A percentile compares a stretch with the other conserved stretches of the same genome.
phyloP scores from a whole-genome alignment of 2,329 filamentous ascomycete species.

The Aspergillus oerlinghausenensis region DNA sequence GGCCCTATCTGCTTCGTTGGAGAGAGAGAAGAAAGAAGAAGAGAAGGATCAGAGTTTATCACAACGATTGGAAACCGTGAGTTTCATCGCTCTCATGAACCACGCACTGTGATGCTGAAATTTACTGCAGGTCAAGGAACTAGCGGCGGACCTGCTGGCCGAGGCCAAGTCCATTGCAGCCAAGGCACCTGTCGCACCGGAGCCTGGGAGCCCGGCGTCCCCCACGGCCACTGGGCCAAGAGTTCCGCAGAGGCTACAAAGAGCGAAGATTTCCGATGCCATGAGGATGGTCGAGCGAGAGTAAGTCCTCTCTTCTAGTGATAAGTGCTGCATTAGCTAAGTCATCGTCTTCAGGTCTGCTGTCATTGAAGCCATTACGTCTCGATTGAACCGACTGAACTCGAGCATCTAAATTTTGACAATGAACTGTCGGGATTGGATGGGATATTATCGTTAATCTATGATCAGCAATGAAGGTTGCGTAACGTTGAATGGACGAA shows the following conservation, averaged over 20 bases:
- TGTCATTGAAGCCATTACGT: constrained; percentile 41
- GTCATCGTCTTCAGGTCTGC: constrained; percentile 29
- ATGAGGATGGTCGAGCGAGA: constrained; percentile 50
- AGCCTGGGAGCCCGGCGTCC: constrained; percentile 26
- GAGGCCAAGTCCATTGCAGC: constrained; percentile 33
- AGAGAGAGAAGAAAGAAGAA: constrained; percentile 16
- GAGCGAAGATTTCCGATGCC: constrained; percentile 44
- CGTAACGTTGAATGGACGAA: neutral
- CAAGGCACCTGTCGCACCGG: constrained; percentile 21
- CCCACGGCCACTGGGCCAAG: constrained; percentile 26
- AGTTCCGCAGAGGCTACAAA: constrained; percentile 41
- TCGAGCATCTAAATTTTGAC: constrained; percentile 25
- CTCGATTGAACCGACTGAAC: constrained; percentile 38
- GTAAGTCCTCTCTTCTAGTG: constrained; percentile 23
- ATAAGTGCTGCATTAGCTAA: constrained; percentile 7
- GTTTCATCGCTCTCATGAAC: constrained; percentile 4
- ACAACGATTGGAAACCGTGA: constrained; percentile 39
- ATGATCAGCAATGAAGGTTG: neutral
- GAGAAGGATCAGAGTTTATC: constrained; percentile 25
- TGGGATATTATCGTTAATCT: neutral
- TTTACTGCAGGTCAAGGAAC: constrained; percentile 34
- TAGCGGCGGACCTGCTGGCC: constrained; percentile 33
- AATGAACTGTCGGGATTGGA: neutral
- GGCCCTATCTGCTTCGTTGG: constrained; percentile 34
- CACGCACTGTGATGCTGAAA: constrained; percentile 9